Evolutionary conservation across 306 rosid species (phyloP).

Genomic region (Malus sieversii): DNA sequence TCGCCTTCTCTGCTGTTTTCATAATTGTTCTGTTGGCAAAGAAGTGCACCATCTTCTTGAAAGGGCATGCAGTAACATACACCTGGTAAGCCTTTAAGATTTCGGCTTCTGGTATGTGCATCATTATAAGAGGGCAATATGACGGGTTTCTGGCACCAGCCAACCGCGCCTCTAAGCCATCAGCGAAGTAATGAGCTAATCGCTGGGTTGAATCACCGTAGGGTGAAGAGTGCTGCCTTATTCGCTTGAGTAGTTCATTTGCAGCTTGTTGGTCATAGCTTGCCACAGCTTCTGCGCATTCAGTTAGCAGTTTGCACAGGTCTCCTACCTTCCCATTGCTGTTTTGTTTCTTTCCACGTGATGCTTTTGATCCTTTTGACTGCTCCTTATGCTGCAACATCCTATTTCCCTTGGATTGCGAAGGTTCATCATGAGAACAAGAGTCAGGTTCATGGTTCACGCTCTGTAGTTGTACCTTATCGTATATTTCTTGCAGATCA

Average conservation of each 20-base stretch:
- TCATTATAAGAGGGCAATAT: conserved; percentile 12
- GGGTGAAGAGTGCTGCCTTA: conserved; percentile 32
- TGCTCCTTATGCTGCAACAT: conserved; percentile 6
- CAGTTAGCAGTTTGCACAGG: conserved; percentile 29
- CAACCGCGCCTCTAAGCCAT: conserved; percentile 33
- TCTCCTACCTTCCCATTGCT: conserved; percentile 21
- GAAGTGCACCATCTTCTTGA: conserved; percentile 32
- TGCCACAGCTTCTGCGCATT: conserved; percentile 36
- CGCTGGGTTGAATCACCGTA: conserved; percentile 32
- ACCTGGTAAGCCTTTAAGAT: conserved; percentile 25
- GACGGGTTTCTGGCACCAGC: conserved; percentile 11
- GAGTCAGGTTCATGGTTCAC: neutral
- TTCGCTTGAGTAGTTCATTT: conserved; percentile 19
- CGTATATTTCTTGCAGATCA: conserved; percentile 25
- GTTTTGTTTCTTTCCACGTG: conserved; percentile 12
- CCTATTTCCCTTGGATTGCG: neutral
- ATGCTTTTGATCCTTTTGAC: conserved; percentile 1
- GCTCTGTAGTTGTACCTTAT: conserved; percentile 11
- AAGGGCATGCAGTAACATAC: conserved; percentile 33
- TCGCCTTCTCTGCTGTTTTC: conserved; percentile 26
- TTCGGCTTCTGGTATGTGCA: conserved; percentile 19
- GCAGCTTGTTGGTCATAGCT: conserved; percentile 21
- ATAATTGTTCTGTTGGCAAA: conserved; percentile 23
- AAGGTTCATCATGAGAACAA: conserved; percentile 1
- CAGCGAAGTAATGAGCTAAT: conserved; percentile 36